A percentile compares a stretch with the other conserved stretches of the same genome.
Conservation (phyloP, 1,284 basidiomycete genomes). For the Trichosporon asahii region DNA sequence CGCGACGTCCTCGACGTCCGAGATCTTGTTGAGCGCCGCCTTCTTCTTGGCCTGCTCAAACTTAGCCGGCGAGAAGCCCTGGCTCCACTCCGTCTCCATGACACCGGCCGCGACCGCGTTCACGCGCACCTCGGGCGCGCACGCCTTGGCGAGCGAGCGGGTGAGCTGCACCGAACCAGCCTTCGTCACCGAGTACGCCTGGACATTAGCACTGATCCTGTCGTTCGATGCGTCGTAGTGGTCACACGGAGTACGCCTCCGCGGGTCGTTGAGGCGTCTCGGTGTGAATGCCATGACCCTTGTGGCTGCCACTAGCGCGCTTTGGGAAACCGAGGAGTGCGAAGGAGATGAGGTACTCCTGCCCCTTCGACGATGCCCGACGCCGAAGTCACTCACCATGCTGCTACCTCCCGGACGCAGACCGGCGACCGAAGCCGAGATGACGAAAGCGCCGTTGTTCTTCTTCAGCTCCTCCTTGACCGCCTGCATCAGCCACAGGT, state of each 20-base stretch:
- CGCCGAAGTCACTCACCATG: constrained; percentile 22
- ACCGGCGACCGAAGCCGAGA: constrained; percentile 26
- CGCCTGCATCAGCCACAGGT: constrained; percentile 32
- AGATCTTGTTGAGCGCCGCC: constrained; percentile 20
- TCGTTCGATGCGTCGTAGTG: no score
- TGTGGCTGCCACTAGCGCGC: not conserved
- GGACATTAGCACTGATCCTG: not conserved
- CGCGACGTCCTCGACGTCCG: constrained; percentile 25
- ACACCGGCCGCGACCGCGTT: constrained; percentile 31
- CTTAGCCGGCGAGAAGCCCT: constrained; percentile 24
- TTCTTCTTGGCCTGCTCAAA: constrained; percentile 16
- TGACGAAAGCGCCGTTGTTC: constrained; percentile 27
- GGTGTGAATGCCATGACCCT: no score
- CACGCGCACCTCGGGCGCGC: constrained; percentile 27
- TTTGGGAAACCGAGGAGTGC: no score
- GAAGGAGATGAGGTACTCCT: no score
- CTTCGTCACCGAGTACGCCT: constrained; percentile 27
- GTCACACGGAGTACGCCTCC: no score
- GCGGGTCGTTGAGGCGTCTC: no score
- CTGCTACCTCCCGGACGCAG: constrained; percentile 28
- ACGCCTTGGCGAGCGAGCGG: constrained; percentile 28
- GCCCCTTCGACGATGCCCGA: no score
- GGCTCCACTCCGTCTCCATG: constrained; percentile 32
- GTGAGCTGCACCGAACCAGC: constrained; percentile 29
- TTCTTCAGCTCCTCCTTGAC: constrained; percentile 24